These are phyloP conservation scores for Xylariaceae sp. DNA, from an alignment of 2,329 filamentous ascomycete species.

Conservation along the genomic window DNA sequence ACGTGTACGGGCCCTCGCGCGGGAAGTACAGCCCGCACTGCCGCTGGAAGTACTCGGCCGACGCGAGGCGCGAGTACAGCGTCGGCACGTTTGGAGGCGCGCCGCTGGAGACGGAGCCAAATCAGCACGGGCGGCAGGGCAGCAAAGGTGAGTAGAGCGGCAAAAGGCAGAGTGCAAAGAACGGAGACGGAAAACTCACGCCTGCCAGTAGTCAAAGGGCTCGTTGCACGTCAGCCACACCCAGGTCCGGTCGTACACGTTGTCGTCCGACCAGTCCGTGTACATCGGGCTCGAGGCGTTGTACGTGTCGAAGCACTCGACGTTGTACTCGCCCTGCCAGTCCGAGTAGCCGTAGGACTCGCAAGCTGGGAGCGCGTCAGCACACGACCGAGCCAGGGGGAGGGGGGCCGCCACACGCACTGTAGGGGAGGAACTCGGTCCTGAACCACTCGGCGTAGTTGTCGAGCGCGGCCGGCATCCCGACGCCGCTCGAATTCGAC, in stretches of 20 bases:
- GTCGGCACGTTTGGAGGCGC: conserved; percentile 35
- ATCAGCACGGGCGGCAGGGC: no score
- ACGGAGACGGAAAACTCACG: conserved; percentile 24
- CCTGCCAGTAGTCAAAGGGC: conserved; percentile 51
- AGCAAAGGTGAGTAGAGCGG: no score
- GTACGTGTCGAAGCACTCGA: conserved; percentile 47
- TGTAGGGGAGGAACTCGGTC: conserved; percentile 34
- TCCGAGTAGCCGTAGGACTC: conserved; percentile 37
- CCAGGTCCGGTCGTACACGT: conserved; percentile 46
- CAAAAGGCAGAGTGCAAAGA: no score
- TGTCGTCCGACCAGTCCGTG: conserved; percentile 39
- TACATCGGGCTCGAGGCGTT: conserved; percentile 41
- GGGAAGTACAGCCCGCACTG: conserved; percentile 53
- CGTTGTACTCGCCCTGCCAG: conserved; percentile 31
- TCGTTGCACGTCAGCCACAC: conserved; percentile 57
- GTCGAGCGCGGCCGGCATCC: conserved; percentile 36
- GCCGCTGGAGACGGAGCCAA: no score
- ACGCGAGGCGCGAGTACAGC: conserved; percentile 43
- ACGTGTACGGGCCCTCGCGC: conserved; percentile 38
- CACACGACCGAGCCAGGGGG: no score
- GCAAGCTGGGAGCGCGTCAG: conserved; percentile 24
- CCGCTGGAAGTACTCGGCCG: conserved; percentile 40
- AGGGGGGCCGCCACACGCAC: conserved; percentile 34
- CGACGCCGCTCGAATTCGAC: conserved; percentile 36
- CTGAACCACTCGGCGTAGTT: conserved; percentile 50